A percentile compares a stretch with the other conserved stretches of the same genome.
Evolutionary conservation across 805 yeast genomes (phyloP).

Genomic region (Candida maesae): DNA sequence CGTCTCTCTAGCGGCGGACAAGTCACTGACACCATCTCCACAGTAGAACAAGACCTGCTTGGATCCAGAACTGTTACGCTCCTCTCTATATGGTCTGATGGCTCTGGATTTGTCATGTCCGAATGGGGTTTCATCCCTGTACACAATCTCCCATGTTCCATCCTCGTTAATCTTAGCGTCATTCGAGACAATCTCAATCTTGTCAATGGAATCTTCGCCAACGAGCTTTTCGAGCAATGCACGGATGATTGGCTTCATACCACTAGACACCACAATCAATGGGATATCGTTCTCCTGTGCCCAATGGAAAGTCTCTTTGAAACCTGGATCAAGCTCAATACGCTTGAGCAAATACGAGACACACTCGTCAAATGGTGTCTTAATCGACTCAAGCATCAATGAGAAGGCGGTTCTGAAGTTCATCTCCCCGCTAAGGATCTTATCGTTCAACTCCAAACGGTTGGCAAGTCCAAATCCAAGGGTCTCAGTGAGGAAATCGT

Average conservation of each 20-base stretch:
- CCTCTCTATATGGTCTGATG: conserved; percentile 45
- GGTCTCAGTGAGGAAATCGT: conserved; percentile 85
- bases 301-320: conserved; percentile 77
- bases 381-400: conserved; percentile 77
- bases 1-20: conserved; percentile 93
- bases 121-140: conserved; percentile 78
- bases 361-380: conserved; percentile 77
- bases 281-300: conserved; percentile 69
- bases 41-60: conserved; percentile 81
- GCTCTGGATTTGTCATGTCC: conserved; percentile 95
- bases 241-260: conserved; percentile 89
- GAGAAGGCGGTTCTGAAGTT: conserved; percentile 80
- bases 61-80: conserved; percentile 22
- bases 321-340: conserved; percentile 86
- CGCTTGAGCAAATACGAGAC: conserved; percentile 61
- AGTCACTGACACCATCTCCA: conserved; percentile 97
- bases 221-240: conserved; percentile 71
- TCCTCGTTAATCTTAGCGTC: conserved; percentile 55
- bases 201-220: conserved; percentile 68
- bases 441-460: conserved; percentile 65
- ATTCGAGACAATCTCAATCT: conserved; percentile 80
- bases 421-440: conserved; percentile 63
- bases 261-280: conserved; percentile 82
- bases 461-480: conserved; percentile 77
- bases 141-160: conserved; percentile 77